Percentiles rank a stretch among this genome's conserved stretches.
These are phyloP conservation scores for Talaromyces sp. DNA, from an alignment of 2,329 filamentous ascomycete genomes.

Conservation along the genomic window DNA sequence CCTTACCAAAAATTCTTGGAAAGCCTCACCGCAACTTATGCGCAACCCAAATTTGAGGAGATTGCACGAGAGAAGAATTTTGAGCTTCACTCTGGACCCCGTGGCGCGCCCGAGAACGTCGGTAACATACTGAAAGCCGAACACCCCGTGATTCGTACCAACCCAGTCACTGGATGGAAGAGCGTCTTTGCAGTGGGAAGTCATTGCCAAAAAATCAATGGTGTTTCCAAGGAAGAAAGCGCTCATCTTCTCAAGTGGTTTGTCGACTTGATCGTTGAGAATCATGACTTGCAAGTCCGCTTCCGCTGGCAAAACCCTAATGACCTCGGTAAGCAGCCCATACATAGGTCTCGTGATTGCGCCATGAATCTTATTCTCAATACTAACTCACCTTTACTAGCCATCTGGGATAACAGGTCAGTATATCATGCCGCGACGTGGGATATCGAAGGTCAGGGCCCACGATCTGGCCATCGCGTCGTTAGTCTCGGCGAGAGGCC, in stretches of 20 bases:
- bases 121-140: constrained; percentile 45
- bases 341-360: neutral
- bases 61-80: constrained; percentile 31
- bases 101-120: constrained; percentile 56
- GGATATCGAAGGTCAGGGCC: constrained; percentile 7
- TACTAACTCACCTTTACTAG: constrained; percentile 15
- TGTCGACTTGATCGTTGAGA: constrained; percentile 2
- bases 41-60: constrained; percentile 31
- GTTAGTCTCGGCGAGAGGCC: constrained; percentile 33
- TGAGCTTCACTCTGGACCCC: constrained; percentile 28
- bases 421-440: constrained; percentile 23
- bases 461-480: constrained; percentile 3
- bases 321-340: constrained; percentile 9
- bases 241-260: constrained; percentile 2
- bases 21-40: constrained; percentile 32
- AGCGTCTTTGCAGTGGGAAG: constrained; percentile 49
- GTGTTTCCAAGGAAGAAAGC: constrained; percentile 40
- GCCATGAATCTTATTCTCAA: neutral
- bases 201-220: constrained; percentile 43
- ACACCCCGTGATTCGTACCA: constrained; percentile 58
- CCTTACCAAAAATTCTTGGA: constrained; percentile 37
- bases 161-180: constrained; percentile 63
- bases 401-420: constrained; percentile 36
- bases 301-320: constrained; percentile 14
- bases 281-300: constrained; percentile 15